phyloP scores from a whole-genome alignment of 495 filamentous ascomycete species.

The Annulohypoxylon nitens region DNA sequence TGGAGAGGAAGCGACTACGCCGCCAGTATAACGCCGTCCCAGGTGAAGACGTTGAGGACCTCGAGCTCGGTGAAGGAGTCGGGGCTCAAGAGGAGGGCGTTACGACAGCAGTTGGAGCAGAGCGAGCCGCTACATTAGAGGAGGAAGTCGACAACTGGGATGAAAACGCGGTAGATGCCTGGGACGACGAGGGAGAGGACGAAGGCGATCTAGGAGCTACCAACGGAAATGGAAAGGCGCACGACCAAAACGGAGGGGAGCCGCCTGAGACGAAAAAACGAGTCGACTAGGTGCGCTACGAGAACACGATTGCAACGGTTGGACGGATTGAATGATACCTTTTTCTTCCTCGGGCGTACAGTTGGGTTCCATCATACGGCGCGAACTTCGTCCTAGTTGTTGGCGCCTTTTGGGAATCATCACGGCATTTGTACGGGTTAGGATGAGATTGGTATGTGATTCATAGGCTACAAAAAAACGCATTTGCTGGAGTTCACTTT shows the following conservation, averaged over 20 bases:
- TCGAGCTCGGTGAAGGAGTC: conserved; percentile 70
- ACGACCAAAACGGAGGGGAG: conserved; percentile 45
- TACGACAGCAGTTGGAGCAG: conserved; percentile 42
- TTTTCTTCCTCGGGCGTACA: conserved; percentile 41
- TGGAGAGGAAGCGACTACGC: conserved; percentile 84
- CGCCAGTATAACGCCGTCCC: conserved; percentile 76
- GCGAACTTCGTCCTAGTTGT: conserved; percentile 21
- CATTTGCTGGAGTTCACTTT: conserved; percentile 5
- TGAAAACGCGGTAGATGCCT: conserved; percentile 80
- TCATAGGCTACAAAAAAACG: conserved; percentile 31
- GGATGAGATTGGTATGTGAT: conserved; percentile 40
- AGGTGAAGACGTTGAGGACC: conserved; percentile 62
- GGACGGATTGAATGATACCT: conserved; percentile 47
- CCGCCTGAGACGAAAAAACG: conserved; percentile 54
- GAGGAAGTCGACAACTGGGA: conserved; percentile 87
- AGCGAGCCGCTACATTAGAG: conserved; percentile 65
- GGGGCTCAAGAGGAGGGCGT: conserved; percentile 69
- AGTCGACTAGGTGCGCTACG: conserved; percentile 51
- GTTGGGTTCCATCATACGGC: conserved; percentile 31
- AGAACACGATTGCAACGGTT: conserved; percentile 40
- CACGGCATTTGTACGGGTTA: conserved; percentile 41
- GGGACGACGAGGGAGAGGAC: conserved; percentile 75
- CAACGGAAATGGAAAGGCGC: conserved; percentile 47
- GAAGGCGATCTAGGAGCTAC: conserved; percentile 54
- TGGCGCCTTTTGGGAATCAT: conserved; percentile 10